A percentile compares a stretch with the other conserved stretches of the same genome.
Evolutionary conservation across 139 green algal genomes (phyloP).

Genomic region (Coelastrella sp.): DNA sequence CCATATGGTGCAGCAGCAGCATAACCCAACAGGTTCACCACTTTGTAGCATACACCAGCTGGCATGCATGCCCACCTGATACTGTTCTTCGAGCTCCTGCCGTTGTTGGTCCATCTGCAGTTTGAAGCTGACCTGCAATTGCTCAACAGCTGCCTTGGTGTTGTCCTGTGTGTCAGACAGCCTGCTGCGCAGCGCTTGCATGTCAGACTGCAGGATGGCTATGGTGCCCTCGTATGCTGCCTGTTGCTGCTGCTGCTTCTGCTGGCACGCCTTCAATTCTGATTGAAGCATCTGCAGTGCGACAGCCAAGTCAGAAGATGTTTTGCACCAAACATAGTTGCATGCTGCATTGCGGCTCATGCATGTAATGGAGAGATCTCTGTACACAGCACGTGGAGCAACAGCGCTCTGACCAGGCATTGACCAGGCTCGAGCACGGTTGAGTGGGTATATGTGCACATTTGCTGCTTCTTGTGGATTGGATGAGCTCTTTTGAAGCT

Average conservation of each 20-base stretch:
- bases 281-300: slow-evolving; percentile 20
- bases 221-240: background rate
- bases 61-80: background rate
- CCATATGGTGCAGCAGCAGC: no score
- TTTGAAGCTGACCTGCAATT: background rate
- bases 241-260: slow-evolving; percentile 34
- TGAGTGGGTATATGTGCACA: no score
- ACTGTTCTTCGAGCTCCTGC: background rate
- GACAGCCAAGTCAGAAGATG: background rate
- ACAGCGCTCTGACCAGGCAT: no score
- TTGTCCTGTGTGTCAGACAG: background rate
- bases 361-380: no score
- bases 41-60: background rate
- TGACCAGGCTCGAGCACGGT: no score
- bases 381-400: background rate
- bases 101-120: slow-evolving; percentile 15
- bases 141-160: slow-evolving; percentile 3
- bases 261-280: slow-evolving; percentile 27
- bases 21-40: no score
- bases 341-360: no score
- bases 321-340: no score
- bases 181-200: background rate
- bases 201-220: slow-evolving; percentile 9
- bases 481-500: no score
- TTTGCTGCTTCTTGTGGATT: no score